A percentile compares a stretch with the other conserved stretches of the same genome.
Evolutionary conservation across 306 rosid species (phyloP).

Genomic region (Dalbergia oliveri): DNA sequence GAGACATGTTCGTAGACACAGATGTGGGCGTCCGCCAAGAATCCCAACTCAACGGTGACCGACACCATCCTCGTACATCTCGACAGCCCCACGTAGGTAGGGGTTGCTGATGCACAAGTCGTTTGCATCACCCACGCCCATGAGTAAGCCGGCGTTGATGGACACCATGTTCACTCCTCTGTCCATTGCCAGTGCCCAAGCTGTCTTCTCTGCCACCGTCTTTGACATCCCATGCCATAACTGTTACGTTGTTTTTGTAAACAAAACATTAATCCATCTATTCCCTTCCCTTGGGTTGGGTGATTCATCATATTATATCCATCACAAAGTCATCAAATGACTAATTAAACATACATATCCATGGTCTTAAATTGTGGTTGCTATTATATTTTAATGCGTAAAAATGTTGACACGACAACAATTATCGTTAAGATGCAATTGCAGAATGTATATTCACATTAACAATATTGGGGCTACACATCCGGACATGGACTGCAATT

Average conservation of each 20-base stretch:
- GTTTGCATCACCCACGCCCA: slow-evolving; percentile 21
- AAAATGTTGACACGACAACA: too few relatives aligned
- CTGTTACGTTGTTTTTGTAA: slow-evolving; percentile 43
- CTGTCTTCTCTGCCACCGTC: slow-evolving; percentile 81
- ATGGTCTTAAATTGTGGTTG: too few relatives aligned
- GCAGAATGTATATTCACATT: too few relatives aligned
- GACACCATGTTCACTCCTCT: slow-evolving; percentile 86
- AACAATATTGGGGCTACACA: too few relatives aligned
- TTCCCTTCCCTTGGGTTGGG: not conserved
- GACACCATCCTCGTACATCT: slow-evolving; percentile 91
- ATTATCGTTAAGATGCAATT: too few relatives aligned
- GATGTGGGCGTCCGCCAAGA: slow-evolving; percentile 74
- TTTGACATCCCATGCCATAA: slow-evolving; percentile 92
- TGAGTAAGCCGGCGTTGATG: slow-evolving; percentile 61
- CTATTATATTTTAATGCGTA: too few relatives aligned
- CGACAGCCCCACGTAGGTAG: slow-evolving; percentile 88
- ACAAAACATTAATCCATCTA: not conserved
- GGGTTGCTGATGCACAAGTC: slow-evolving; percentile 61
- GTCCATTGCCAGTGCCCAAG: slow-evolving; percentile 96
- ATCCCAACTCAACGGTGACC: slow-evolving; percentile 75
- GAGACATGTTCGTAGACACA: slow-evolving; percentile 74
- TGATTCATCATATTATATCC: too few relatives aligned
- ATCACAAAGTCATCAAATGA: too few relatives aligned
- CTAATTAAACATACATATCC: too few relatives aligned
- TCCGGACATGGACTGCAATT: too few relatives aligned